Conservation (phyloP, 257 asterid genomes). For the Penstemon eatonii region DNA sequence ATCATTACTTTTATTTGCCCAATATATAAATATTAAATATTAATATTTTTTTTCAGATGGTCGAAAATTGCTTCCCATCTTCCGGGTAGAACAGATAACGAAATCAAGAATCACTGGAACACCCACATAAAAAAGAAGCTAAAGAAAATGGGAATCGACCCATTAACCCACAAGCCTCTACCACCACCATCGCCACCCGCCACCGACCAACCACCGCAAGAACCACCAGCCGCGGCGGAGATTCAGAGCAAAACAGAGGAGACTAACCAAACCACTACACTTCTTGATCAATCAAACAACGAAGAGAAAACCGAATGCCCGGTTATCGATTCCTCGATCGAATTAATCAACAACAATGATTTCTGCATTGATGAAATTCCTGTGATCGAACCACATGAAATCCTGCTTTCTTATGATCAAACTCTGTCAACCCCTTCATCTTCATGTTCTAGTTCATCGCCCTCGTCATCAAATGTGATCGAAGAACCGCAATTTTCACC, state of each 20-base stretch:
- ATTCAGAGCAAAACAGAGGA: background rate
- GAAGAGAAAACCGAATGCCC: background rate
- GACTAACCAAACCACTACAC: conserved; percentile 6
- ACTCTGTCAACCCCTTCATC: conserved; percentile 37
- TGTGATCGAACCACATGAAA: conserved; percentile 65
- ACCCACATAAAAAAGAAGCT: conserved; percentile 89
- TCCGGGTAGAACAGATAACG: conserved; percentile 97
- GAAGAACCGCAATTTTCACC: conserved; percentile 45
- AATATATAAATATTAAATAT: no score
- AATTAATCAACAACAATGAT: conserved; percentile 45
- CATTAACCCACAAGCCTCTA: conserved; percentile 85
- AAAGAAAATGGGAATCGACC: conserved; percentile 91
- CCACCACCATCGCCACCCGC: conserved; percentile 25
- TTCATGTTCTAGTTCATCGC: conserved; percentile 24
- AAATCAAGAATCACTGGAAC: conserved; percentile 94
- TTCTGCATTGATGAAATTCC: conserved; percentile 81
- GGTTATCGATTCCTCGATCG: conserved; percentile 32
- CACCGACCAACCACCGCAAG: conserved; percentile 26
- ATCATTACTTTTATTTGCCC: no score
- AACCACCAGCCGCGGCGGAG: background rate
- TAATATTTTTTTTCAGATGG: conserved; percentile 52
- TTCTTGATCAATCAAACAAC: no score
- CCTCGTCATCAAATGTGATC: conserved; percentile 22
- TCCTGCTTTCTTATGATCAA: conserved; percentile 37
- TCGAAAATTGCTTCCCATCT: conserved; percentile 93